These are phyloP conservation scores for Rubroboletus satanas DNA, from an alignment of 768 basidiomycete genomes.

Conservation along the genomic window DNA sequence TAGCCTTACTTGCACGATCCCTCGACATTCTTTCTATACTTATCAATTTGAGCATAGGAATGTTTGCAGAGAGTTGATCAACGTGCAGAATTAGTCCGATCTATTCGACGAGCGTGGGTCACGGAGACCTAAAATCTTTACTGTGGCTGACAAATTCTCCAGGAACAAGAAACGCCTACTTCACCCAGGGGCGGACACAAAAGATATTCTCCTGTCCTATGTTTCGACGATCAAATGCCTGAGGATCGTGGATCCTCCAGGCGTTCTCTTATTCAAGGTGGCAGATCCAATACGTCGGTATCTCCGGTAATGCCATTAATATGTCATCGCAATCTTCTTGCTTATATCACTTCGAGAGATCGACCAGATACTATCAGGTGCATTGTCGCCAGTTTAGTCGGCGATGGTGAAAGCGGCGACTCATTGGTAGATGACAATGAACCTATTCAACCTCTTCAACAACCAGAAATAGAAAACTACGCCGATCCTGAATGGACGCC, in stretches of 20 bases:
- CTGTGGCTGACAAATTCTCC: slow-evolving; percentile 7
- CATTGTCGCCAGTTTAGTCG: slow-evolving; percentile 88
- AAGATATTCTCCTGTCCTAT: slow-evolving; percentile 84
- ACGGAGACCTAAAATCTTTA: neutral
- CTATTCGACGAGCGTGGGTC: slow-evolving; percentile 72
- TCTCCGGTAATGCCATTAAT: slow-evolving; percentile 54
- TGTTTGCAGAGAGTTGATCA: slow-evolving; percentile 80
- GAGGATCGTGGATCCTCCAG: slow-evolving; percentile 86
- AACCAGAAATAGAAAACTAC: slow-evolving; percentile 79
- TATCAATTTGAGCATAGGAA: slow-evolving; percentile 42
- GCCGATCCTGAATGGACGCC: slow-evolving; percentile 93
- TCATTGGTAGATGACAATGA: slow-evolving; percentile 84
- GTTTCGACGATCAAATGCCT: slow-evolving; percentile 90
- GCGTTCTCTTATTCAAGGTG: slow-evolving; percentile 89
- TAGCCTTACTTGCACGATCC: slow-evolving; percentile 22
- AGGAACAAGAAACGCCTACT: slow-evolving; percentile 86
- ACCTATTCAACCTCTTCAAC: slow-evolving; percentile 69
- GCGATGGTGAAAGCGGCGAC: slow-evolving; percentile 78
- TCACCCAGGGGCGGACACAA: slow-evolving; percentile 94
- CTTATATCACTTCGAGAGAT: slow-evolving; percentile 44
- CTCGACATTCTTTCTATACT: neutral
- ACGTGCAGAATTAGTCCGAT: slow-evolving; percentile 67
- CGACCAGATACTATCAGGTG: slow-evolving; percentile 91
- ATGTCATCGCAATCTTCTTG: neutral
- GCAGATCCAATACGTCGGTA: slow-evolving; percentile 91